A percentile compares a stretch with the other conserved stretches of the same genome.
These are phyloP conservation scores for Suhomyces sp. DNA, from an alignment of 805 yeast genomes.

Conservation along the genomic window DNA sequence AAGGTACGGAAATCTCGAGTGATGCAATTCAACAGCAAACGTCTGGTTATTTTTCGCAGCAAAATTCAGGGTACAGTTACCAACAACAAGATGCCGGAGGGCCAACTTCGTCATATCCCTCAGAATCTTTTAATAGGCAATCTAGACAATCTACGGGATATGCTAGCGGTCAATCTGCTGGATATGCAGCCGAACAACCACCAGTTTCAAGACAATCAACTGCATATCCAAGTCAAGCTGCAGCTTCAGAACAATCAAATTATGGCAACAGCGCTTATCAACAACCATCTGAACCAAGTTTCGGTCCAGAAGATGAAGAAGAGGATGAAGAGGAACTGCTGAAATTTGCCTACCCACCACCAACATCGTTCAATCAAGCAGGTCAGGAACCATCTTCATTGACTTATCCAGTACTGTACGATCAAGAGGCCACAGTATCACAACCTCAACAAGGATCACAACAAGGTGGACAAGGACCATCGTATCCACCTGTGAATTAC, in stretches of 20 bases:
- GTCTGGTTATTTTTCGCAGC: constrained; percentile 3
- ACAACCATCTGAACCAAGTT: constrained; percentile 12
- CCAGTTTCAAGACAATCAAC: constrained; percentile 6
- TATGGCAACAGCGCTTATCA: constrained; percentile 1
- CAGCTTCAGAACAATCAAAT: background rate
- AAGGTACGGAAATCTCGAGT: background rate
- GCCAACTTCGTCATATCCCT: background rate
- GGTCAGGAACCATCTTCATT: background rate
- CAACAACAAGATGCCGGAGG: background rate
- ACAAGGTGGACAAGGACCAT: background rate
- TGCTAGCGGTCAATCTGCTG: constrained; percentile 4
- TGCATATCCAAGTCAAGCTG: constrained; percentile 7
- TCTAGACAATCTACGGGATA: constrained; percentile 5
- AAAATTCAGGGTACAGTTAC: constrained; percentile 2
- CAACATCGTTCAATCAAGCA: background rate
- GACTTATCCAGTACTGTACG: constrained; percentile 7
- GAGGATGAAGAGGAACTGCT: background rate
- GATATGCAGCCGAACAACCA: background rate
- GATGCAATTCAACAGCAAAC: background rate
- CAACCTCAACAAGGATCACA: background rate
- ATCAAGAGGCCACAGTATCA: background rate
- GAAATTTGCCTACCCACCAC: constrained; percentile 2
- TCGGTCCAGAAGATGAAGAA: constrained; percentile 9
- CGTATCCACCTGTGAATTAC: constrained; percentile 6
- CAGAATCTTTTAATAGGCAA: background rate